phyloP scores from a whole-genome alignment of 805 yeast genomes.

The Vanderwaltozyma polyspora region DNA sequence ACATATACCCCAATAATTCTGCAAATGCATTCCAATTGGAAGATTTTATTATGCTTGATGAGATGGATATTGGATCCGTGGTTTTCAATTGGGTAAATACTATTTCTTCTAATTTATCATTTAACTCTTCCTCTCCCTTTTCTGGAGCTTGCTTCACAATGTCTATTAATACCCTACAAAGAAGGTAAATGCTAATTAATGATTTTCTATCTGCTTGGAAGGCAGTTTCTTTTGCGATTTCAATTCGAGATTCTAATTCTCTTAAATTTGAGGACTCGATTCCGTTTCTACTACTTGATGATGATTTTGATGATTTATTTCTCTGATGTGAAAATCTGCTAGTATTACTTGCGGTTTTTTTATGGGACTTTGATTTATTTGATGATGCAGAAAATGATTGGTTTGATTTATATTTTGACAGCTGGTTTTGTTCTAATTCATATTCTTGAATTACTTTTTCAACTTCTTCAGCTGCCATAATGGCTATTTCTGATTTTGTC shows the following conservation, averaged over 20 bases:
- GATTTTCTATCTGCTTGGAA: conserved; percentile 81
- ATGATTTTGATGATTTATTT: conserved; percentile 39
- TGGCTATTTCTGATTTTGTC: conserved; percentile 79
- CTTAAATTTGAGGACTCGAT: conserved; percentile 51
- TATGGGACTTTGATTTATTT: conserved; percentile 16
- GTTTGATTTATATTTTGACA: conserved; percentile 1
- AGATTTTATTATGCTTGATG: conserved; percentile 63
- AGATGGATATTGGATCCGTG: conserved; percentile 65
- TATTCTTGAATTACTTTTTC: conserved; percentile 33
- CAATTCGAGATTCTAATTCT: conserved; percentile 28
- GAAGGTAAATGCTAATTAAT: conserved; percentile 71
- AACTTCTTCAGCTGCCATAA: conserved; percentile 44
- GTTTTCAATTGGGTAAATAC: conserved; percentile 81
- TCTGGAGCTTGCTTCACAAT: conserved; percentile 81
- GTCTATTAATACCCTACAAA: conserved; percentile 86
- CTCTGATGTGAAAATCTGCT: conserved; percentile 35
- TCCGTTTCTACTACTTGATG: conserved; percentile 13
- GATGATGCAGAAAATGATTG: not conserved
- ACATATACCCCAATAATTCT: conserved; percentile 80
- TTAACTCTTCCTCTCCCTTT: conserved; percentile 63
- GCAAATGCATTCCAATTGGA: conserved; percentile 94
- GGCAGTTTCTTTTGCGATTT: conserved; percentile 48
- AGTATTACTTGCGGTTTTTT: conserved; percentile 24
- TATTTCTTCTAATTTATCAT: conserved; percentile 80
- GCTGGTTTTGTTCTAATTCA: conserved; percentile 15